phyloP scores from a whole-genome alignment of 129 eudicot species.

The Glebionis coronaria region DNA sequence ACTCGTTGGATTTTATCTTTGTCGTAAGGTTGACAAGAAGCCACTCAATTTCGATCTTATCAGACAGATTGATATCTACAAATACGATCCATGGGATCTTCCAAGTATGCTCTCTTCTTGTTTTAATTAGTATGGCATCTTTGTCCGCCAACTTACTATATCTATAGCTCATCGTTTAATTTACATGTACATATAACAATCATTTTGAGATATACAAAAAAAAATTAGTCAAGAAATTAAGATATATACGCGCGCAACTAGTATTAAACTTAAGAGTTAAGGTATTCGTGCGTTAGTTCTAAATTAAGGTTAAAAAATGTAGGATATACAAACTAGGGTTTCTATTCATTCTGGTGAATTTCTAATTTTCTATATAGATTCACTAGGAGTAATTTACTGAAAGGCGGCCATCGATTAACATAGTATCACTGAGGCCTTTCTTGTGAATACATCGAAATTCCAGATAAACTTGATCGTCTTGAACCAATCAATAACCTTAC shows the following conservation, averaged over 20 bases:
- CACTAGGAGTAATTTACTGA: no score
- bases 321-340: no score
- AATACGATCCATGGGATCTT: conserved; percentile 89
- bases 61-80: conserved; percentile 82
- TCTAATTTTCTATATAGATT: no score
- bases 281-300: not conserved
- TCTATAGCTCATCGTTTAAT: not conserved
- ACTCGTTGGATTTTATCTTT: conserved; percentile 73
- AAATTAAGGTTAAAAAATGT: not conserved
- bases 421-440: no score
- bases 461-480: no score
- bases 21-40: conserved; percentile 68
- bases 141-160: no score
- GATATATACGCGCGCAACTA: not conserved
- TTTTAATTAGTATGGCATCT: not conserved
- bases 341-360: no score
- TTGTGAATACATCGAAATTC: no score
- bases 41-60: conserved; percentile 61
- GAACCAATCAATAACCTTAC: no score
- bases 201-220: not conserved
- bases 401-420: no score
- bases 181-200: not conserved
- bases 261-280: not conserved
- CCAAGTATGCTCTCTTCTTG: conserved; percentile 50
- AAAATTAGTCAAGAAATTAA: not conserved